A percentile compares a stretch with the other conserved stretches of the same genome.
Conservation (phyloP, 345 rosid species). For the Erodium maritimum region DNA sequence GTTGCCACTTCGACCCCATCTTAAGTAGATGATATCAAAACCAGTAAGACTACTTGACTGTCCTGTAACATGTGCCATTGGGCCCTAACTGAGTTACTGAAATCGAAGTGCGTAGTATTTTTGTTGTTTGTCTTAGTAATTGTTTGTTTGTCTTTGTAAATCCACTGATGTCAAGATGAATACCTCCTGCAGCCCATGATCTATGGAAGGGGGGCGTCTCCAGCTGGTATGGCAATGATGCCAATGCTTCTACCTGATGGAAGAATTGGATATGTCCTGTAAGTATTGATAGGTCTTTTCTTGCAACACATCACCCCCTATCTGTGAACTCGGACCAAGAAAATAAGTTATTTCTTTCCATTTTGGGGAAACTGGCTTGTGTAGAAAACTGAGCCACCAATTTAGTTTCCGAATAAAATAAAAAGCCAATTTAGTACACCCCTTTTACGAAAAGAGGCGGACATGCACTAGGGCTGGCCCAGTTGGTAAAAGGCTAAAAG, state of each 20-base stretch:
- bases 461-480: too few relatives aligned
- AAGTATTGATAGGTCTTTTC: slow-evolving; percentile 19
- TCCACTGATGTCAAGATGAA: slow-evolving; percentile 9
- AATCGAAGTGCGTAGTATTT: not conserved
- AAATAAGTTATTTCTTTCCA: not conserved
- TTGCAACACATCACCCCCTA: not conserved
- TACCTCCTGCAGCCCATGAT: slow-evolving; percentile 57
- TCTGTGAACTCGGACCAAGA: not conserved
- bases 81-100: not conserved
- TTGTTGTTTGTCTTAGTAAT: not conserved
- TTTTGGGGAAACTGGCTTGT: not conserved
- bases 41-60: too few relatives aligned
- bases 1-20: too few relatives aligned
- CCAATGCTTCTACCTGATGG: slow-evolving; percentile 97
- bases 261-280: slow-evolving; percentile 91
- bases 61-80: not conserved
- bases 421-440: too few relatives aligned
- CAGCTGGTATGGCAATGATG: slow-evolving; percentile 92
- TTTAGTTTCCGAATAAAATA: too few relatives aligned
- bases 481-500: too few relatives aligned
- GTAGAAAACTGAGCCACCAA: not conserved
- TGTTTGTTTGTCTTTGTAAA: not conserved
- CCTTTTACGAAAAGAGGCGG: too few relatives aligned
- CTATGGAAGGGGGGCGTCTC: slow-evolving; percentile 66
- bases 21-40: too few relatives aligned